A percentile compares a stretch with the other conserved stretches of the same genome.
phyloP scores from a whole-genome alignment of 176 grass and related monocot species.

The Areca catechu region DNA sequence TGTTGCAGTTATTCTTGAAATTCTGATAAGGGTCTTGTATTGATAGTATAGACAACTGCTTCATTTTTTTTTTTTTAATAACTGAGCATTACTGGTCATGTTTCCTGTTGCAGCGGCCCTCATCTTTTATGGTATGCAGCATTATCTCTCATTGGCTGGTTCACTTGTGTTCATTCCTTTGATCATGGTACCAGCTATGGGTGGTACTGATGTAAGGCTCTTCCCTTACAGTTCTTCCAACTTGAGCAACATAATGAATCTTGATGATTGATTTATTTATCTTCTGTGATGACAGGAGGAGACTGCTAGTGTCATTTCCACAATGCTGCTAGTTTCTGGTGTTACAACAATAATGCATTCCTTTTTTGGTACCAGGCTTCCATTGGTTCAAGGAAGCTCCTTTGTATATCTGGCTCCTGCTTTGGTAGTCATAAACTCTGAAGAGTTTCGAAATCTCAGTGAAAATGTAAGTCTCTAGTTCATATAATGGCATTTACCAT shows the following conservation, averaged over 20 bases:
- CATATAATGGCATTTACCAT: not conserved
- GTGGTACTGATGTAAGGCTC: conserved; percentile 81
- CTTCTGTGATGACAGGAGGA: conserved; percentile 61
- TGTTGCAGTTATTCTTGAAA: no score
- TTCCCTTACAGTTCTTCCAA: not conserved
- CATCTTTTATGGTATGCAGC: conserved; percentile 88
- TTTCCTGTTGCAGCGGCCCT: conserved; percentile 51
- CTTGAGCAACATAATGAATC: conserved; percentile 1
- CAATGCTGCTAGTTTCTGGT: conserved; percentile 79
- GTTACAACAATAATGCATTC: conserved; percentile 91
- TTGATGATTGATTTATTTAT: not conserved
- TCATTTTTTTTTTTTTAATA: not conserved
- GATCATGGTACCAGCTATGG: conserved; percentile 92
- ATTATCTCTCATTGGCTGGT: conserved; percentile 93
- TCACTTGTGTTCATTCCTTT: conserved; percentile 97
- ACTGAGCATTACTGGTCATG: not conserved
- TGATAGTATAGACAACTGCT: no score
- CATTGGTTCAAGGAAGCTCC: conserved; percentile 93
- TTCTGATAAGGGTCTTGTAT: no score
- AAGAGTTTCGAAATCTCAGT: conserved; percentile 96
- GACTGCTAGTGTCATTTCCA: conserved; percentile 91
- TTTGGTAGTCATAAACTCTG: conserved; percentile 86
- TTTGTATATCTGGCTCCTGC: conserved; percentile 97
- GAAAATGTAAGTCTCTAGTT: conserved; percentile 57
- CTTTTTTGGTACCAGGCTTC: conserved; percentile 86